phyloP scores from a whole-genome alignment of 345 rosid genomes.

The Kandelia obovata region DNA sequence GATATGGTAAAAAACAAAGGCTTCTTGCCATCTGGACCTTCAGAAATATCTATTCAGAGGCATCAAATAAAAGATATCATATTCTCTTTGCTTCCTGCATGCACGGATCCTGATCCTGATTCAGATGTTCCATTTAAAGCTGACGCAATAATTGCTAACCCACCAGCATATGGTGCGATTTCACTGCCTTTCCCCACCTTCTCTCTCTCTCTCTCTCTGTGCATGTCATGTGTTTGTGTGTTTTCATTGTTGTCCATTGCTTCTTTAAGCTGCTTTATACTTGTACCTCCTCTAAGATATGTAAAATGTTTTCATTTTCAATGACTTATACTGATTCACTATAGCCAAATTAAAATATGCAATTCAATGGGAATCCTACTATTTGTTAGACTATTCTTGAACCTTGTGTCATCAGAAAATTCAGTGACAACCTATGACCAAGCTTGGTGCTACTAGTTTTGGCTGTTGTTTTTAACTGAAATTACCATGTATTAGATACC shows the following conservation, averaged over 20 bases:
- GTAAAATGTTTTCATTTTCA: background rate
- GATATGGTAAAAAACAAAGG: conserved; percentile 72
- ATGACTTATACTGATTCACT: no score
- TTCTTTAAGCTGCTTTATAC: background rate
- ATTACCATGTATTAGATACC: no score
- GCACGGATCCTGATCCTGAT: conserved; percentile 42
- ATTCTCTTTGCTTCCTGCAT: conserved; percentile 49
- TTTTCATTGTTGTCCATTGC: background rate
- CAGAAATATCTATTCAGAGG: conserved; percentile 52
- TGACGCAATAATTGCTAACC: conserved; percentile 58
- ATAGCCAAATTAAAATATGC: no score
- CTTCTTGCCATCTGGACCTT: conserved; percentile 54
- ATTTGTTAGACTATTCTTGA: no score
- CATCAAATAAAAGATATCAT: conserved; percentile 47
- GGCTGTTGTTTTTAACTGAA: no score
- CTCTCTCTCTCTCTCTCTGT: background rate
- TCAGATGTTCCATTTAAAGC: conserved; percentile 31
- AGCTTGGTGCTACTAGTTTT: no score
- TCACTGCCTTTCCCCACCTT: background rate
- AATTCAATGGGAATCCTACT: no score
- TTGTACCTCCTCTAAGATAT: background rate
- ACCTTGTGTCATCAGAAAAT: no score
- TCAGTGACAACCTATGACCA: no score
- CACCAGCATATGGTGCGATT: conserved; percentile 53
- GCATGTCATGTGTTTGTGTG: no score